Evolutionary conservation across 2,329 filamentous ascomycete genomes (phyloP).

Genomic region (Paecilomyces formosus): DNA sequence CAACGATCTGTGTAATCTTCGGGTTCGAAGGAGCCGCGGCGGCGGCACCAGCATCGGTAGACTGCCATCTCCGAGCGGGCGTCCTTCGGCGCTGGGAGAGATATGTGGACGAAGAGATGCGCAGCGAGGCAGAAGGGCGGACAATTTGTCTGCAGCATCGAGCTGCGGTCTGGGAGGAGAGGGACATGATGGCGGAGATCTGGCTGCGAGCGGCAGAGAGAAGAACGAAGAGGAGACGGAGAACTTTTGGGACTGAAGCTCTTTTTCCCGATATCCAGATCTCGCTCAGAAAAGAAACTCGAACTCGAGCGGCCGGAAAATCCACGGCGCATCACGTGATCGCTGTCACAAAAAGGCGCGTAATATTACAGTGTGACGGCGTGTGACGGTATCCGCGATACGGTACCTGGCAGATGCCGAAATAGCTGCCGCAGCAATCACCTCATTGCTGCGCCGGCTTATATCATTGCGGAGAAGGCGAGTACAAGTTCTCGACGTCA

Average conservation of each 20-base stretch:
- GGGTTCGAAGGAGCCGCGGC: constrained; percentile 59
- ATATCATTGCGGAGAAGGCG: background rate
- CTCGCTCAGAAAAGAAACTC: constrained; percentile 21
- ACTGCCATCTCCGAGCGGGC: constrained; percentile 71
- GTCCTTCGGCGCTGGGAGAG: constrained; percentile 27
- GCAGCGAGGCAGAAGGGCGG: constrained; percentile 32
- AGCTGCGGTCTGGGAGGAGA: constrained; percentile 32
- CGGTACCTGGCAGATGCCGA: background rate
- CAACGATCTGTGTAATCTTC: constrained; percentile 91
- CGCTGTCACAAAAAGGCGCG: constrained; percentile 2
- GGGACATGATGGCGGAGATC: constrained; percentile 26
- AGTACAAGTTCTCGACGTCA: background rate
- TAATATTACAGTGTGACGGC: background rate
- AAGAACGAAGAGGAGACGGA: background rate
- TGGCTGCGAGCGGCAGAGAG: background rate
- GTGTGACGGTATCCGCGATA: background rate
- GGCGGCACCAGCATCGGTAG: constrained; percentile 57
- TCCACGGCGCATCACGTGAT: constrained; percentile 10
- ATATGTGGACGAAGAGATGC: constrained; percentile 32
- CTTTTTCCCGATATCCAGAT: constrained; percentile 7
- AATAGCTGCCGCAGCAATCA: background rate
- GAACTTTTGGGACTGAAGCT: constrained; percentile 4
- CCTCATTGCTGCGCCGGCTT: background rate
- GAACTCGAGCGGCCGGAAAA: constrained; percentile 22
- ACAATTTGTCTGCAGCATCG: constrained; percentile 37